Evolutionary conservation across 176 grass and related monocot species (phyloP).

Genomic region (Poa pratensis): DNA sequence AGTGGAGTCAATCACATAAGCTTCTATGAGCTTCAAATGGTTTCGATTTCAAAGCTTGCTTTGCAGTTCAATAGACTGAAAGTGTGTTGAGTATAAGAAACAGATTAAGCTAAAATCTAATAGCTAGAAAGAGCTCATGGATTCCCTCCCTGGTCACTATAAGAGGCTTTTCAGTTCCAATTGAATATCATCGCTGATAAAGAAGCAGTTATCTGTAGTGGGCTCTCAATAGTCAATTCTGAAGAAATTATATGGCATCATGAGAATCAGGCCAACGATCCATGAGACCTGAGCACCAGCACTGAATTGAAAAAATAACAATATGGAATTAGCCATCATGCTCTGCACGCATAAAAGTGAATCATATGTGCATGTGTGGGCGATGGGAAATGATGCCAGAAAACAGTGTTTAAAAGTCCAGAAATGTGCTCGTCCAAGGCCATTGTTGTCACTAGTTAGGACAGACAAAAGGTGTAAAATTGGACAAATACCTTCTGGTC

Average conservation of each 20-base stretch:
- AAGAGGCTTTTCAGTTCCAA: not conserved
- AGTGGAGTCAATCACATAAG: not conserved
- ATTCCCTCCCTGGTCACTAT: not conserved
- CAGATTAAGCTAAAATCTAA: not conserved
- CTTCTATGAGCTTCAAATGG: not conserved
- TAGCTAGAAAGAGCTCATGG: not conserved
- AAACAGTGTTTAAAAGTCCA: not conserved
- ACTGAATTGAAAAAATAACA: not conserved
- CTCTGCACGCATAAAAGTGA: not conserved
- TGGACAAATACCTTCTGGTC: constrained; percentile 2
- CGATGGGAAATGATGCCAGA: not conserved
- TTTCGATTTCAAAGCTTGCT: not conserved
- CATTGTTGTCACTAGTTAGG: not conserved
- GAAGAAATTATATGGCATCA: not conserved
- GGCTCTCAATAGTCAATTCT: not conserved
- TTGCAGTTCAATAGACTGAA: not conserved
- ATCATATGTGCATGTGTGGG: not conserved
- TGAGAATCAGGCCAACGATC: not conserved
- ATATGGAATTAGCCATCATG: not conserved
- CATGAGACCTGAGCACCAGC: not conserved
- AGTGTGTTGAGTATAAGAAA: not conserved
- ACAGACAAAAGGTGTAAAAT: not conserved
- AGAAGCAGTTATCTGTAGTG: not conserved
- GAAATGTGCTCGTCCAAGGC: not conserved
- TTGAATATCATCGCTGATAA: not conserved